These are phyloP conservation scores for Botryobasidium botryosum DNA, from an alignment of 768 basidiomycete species.

Conservation along the genomic window DNA sequence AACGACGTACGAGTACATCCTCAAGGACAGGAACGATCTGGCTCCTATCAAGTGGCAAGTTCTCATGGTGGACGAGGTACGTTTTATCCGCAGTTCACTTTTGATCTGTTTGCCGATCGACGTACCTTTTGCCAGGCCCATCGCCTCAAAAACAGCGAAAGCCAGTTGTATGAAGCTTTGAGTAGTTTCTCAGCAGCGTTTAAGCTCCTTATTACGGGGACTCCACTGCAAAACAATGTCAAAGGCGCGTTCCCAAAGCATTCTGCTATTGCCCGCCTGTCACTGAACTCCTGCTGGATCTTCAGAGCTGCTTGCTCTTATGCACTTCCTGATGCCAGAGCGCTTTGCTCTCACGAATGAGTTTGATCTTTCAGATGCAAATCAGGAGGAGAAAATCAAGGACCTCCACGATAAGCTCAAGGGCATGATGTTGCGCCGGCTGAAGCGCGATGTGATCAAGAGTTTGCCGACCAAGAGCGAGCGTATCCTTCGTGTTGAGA, in stretches of 20 bases:
- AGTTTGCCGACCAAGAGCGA: slow-evolving; percentile 96
- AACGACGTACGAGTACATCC: slow-evolving; percentile 90
- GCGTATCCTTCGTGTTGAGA: slow-evolving; percentile 91
- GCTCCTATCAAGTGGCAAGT: slow-evolving; percentile 95
- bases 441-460: slow-evolving; percentile 94
- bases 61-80: slow-evolving; percentile 91
- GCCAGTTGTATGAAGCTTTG: slow-evolving; percentile 89
- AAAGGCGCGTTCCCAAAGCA: slow-evolving; percentile 56
- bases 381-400: slow-evolving; percentile 90
- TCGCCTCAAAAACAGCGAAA: slow-evolving; percentile 94
- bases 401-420: slow-evolving; percentile 88
- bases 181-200: slow-evolving; percentile 76
- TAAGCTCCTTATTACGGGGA: slow-evolving; percentile 94
- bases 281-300: not conserved
- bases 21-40: slow-evolving; percentile 79
- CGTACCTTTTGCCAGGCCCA: slow-evolving; percentile 68
- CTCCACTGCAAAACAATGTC: slow-evolving; percentile 96
- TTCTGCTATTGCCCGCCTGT: not conserved
- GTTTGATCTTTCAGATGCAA: slow-evolving; percentile 84
- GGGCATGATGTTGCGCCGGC: slow-evolving; percentile 79
- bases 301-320: slow-evolving; percentile 80
- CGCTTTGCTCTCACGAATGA: slow-evolving; percentile 90
- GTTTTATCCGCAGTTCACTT: slow-evolving; percentile 20
- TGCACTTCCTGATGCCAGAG: slow-evolving; percentile 99
- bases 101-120: slow-evolving; percentile 11